Conservation (phyloP, 805 yeast genomes). For the Hanseniaspora jakobsenii region DNA sequence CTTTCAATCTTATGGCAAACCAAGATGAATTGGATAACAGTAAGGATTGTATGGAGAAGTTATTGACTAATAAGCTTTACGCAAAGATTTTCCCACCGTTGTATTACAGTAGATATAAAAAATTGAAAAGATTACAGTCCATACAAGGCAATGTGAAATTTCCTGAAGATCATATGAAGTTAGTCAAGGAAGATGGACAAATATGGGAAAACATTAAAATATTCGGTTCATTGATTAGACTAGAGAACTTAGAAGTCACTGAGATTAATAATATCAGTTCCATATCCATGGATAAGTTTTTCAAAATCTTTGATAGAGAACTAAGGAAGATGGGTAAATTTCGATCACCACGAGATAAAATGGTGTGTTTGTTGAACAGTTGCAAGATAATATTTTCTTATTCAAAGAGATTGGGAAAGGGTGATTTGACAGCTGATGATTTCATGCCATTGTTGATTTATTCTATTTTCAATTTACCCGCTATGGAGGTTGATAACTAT, state of each 20-base stretch:
- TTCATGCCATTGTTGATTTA: slow-evolving; percentile 82
- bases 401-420: slow-evolving; percentile 49
- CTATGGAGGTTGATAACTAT: slow-evolving; percentile 1
- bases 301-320: slow-evolving; percentile 59
- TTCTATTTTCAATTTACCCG: slow-evolving; percentile 45
- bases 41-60: slow-evolving; percentile 82
- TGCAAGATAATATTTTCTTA: slow-evolving; percentile 88
- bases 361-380: slow-evolving; percentile 78
- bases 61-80: slow-evolving; percentile 79
- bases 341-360: slow-evolving; percentile 89
- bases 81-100: slow-evolving; percentile 67
- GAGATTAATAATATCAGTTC: slow-evolving; percentile 18
- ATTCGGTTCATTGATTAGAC: slow-evolving; percentile 54
- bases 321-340: slow-evolving; percentile 66
- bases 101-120: slow-evolving; percentile 18
- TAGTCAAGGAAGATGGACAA: slow-evolving; percentile 46
- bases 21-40: slow-evolving; percentile 55
- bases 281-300: slow-evolving; percentile 38
- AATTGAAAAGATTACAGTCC: slow-evolving; percentile 16
- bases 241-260: slow-evolving; percentile 68
- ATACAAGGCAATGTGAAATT: slow-evolving; percentile 34
- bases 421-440: slow-evolving; percentile 78
- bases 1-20: slow-evolving; percentile 53
- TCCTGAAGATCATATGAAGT: slow-evolving; percentile 48
- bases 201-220: slow-evolving; percentile 44